Evolutionary conservation across 73 alveolate genomes (phyloP).

Genomic region (Paraurostyla sp.): DNA sequence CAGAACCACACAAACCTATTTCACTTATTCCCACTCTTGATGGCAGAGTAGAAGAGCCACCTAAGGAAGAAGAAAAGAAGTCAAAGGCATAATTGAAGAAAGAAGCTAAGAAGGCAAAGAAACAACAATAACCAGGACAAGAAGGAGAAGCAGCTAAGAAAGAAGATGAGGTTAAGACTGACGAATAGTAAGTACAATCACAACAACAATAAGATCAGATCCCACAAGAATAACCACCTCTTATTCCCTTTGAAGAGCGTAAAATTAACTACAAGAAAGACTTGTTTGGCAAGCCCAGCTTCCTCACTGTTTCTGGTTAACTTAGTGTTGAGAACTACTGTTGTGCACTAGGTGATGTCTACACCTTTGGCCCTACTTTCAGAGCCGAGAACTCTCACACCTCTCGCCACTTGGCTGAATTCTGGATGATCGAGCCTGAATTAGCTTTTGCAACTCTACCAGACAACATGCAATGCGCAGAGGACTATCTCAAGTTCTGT

Average conservation of each 20-base stretch:
- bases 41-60: constrained; percentile 38
- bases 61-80: constrained; percentile 20
- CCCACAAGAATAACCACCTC: neutral
- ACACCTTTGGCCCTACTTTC: constrained; percentile 99
- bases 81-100: neutral
- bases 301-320: constrained; percentile 99
- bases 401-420: constrained; percentile 97
- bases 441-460: constrained; percentile 93
- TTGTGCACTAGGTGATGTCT: constrained; percentile 94
- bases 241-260: constrained; percentile 81
- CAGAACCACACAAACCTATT: constrained; percentile 76
- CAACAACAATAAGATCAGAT: constrained; percentile 43
- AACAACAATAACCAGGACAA: neutral
- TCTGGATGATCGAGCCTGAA: constrained; percentile 99
- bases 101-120: constrained; percentile 23
- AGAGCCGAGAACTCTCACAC: constrained; percentile 99
- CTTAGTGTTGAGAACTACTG: constrained; percentile 95
- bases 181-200: constrained; percentile 33
- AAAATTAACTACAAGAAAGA: constrained; percentile 96
- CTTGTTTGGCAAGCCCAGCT: constrained; percentile 97
- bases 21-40: constrained; percentile 45
- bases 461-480: constrained; percentile 98
- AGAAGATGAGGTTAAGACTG: constrained; percentile 60
- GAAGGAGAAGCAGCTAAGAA: constrained; percentile 57
- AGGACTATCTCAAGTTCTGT: constrained; percentile 97